Evolutionary conservation across 2,329 filamentous ascomycete species (phyloP).

Genomic region (Akanthomyces muscarius): DNA sequence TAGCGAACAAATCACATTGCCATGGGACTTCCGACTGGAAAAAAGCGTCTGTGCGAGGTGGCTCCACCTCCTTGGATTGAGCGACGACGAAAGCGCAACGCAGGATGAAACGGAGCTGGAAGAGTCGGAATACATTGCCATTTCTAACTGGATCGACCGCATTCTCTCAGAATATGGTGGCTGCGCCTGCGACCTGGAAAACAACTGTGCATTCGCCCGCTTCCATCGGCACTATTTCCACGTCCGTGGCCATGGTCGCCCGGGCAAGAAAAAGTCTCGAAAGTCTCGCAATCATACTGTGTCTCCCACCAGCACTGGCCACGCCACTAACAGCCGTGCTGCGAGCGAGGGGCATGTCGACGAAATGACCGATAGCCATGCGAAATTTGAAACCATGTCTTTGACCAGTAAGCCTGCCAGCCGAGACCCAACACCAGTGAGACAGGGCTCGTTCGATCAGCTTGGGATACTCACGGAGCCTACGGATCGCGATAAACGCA

Average conservation of each 20-base stretch:
- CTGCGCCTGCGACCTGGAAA: constrained; percentile 66
- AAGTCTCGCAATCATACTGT: constrained; percentile 53
- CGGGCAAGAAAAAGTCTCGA: constrained; percentile 48
- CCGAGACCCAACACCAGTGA: constrained; percentile 59
- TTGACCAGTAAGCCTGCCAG: constrained; percentile 62
- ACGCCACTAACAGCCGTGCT: constrained; percentile 60
- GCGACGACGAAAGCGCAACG: constrained; percentile 51
- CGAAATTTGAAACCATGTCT: constrained; percentile 41
- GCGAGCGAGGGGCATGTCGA: constrained; percentile 59
- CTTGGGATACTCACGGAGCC: constrained; percentile 59
- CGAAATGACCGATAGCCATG: constrained; percentile 51
- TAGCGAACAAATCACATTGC: constrained; percentile 59
- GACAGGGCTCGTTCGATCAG: constrained; percentile 57
- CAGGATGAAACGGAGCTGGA: constrained; percentile 53
- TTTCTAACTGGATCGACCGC: constrained; percentile 62
- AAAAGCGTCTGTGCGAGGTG: constrained; percentile 52
- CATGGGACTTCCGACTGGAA: constrained; percentile 64
- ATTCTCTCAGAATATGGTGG: constrained; percentile 76
- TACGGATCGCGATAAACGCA: constrained; percentile 64
- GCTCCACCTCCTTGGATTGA: constrained; percentile 56
- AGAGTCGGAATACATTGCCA: constrained; percentile 55
- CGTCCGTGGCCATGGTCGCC: constrained; percentile 40
- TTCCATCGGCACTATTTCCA: constrained; percentile 57
- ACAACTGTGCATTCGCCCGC: constrained; percentile 59
- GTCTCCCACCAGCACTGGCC: constrained; percentile 59